Evolutionary conservation across 23 red algal genomes (phyloP).

Genomic region (Gracilaria vermiculophylla): DNA sequence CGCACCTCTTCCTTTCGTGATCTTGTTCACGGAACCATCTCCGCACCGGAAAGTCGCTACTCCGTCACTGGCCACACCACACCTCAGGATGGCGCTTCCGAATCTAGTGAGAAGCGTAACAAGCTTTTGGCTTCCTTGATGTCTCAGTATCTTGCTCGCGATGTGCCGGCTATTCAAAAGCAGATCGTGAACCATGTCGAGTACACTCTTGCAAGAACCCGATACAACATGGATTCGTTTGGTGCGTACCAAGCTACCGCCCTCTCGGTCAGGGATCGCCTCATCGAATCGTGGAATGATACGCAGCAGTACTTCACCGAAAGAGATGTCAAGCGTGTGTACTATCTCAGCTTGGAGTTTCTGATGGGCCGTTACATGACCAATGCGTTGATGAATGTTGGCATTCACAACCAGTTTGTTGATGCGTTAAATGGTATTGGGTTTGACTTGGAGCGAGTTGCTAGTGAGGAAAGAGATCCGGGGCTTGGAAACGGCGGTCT

Average conservation of each 20-base stretch:
- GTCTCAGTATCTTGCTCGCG: slow-evolving; percentile 96
- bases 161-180: slow-evolving; percentile 84
- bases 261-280: slow-evolving; percentile 88
- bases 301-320: slow-evolving; percentile 99
- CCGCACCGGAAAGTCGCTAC: slow-evolving; percentile 82
- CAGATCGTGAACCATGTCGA: slow-evolving; percentile 97
- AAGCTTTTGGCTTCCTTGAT: slow-evolving; percentile 85
- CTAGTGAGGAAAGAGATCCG: slow-evolving; percentile 89
- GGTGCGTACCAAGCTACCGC: slow-evolving; percentile 96
- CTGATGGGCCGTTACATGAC: slow-evolving; percentile 95
- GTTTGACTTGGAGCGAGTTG: slow-evolving; percentile 84
- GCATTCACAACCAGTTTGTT: slow-evolving; percentile 85
- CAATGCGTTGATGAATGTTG: slow-evolving; percentile 98
- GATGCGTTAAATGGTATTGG: slow-evolving; percentile 90
- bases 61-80: slow-evolving; percentile 84
- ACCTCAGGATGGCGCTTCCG: slow-evolving; percentile 62
- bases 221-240: slow-evolving; percentile 94
- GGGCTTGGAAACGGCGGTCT: slow-evolving; percentile 97
- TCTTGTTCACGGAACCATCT: slow-evolving; percentile 80
- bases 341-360: slow-evolving; percentile 98
- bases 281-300: slow-evolving; percentile 99
- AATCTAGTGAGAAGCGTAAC: slow-evolving; percentile 68
- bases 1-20: slow-evolving; percentile 79
- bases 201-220: slow-evolving; percentile 94
- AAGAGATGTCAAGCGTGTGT: slow-evolving; percentile 89